Conservation (phyloP, 2,329 filamentous ascomycete genomes). For the Alternaria brassicicola region DNA sequence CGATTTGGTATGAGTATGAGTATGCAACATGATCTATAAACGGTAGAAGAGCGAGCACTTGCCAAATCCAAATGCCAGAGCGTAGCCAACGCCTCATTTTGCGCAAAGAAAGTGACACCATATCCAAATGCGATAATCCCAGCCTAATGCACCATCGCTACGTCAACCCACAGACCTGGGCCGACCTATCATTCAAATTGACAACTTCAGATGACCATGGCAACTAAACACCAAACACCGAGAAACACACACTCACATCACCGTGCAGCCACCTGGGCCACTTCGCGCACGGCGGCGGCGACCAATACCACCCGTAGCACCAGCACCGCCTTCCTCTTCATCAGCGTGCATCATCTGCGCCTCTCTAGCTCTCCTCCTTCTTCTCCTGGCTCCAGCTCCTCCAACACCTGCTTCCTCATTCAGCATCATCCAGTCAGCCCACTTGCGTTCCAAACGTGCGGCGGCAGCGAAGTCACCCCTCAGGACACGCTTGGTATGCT, state of each 20-base stretch:
- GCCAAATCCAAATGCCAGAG: background rate
- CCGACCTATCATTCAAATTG: background rate
- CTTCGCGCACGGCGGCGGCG: conserved; percentile 55
- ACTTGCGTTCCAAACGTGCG: conserved; percentile 81
- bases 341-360: conserved; percentile 80
- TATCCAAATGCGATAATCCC: background rate
- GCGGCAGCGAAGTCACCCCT: conserved; percentile 77
- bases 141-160: background rate
- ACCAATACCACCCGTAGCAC: conserved; percentile 47
- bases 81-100: background rate
- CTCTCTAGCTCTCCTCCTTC: conserved; percentile 79
- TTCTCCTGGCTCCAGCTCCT: conserved; percentile 68
- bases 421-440: conserved; percentile 93
- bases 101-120: background rate
- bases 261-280: conserved; percentile 53
- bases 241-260: conserved; percentile 50
- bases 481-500: conserved; percentile 86
- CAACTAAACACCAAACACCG: background rate
- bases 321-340: conserved; percentile 70
- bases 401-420: conserved; percentile 79
- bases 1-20: too few species aligned
- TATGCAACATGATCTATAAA: background rate
- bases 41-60: background rate
- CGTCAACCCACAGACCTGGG: background rate
- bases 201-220: background rate